Base-by-base conservation (phyloP, 208 protist genomes). In the Trypanosoma conorhini region DNA sequence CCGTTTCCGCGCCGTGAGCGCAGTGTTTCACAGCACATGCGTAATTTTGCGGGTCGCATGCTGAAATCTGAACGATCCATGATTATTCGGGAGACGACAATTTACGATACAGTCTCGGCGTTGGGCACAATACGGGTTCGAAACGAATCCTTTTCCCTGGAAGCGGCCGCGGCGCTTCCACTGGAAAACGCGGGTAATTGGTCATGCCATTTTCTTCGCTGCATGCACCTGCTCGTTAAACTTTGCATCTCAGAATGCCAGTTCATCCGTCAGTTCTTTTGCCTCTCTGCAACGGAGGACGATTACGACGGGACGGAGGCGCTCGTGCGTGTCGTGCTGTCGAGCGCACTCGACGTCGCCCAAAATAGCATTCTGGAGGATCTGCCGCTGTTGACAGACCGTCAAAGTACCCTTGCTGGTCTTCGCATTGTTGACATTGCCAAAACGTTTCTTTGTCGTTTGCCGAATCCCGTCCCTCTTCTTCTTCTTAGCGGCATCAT, bases 221-320 rank as follows among this genome's bases (percentile, higher is more conserved):
- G 67, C 42, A 75, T 93, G 46, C 81, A 84, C 50, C 24, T 72
- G 33, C 57, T 96, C 24, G 85, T 88, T 40, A 85, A 88, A 65
- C 63, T 72, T 33, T 88, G 81, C 54, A 76, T 87, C 52, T 58
- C 70, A 2, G 87, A 96, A 76, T 92, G 91, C 68, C 73, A 76
- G 68, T 96, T 96, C 46, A 86, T 93, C 62, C 70, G 75, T 67
- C 83, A 80, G 74, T 96, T 96, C 70, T 96, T 96, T 65, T 93
- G 79, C 57, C 54, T 58, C 21, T 64, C 61, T 17, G 33, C 78
- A 33, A 71, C 72, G 1, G 82, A 79, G 26, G 72, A 81, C 61
- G 80, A 89, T 63, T 89, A 77, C 72, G 78, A 72, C 26, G 79
- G 74, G 38, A 74, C 73, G 8, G 87, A 96, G 78, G 59, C 48